phyloP scores from a whole-genome alignment of 1,284 basidiomycete genomes.

The Ustilago tritici region DNA sequence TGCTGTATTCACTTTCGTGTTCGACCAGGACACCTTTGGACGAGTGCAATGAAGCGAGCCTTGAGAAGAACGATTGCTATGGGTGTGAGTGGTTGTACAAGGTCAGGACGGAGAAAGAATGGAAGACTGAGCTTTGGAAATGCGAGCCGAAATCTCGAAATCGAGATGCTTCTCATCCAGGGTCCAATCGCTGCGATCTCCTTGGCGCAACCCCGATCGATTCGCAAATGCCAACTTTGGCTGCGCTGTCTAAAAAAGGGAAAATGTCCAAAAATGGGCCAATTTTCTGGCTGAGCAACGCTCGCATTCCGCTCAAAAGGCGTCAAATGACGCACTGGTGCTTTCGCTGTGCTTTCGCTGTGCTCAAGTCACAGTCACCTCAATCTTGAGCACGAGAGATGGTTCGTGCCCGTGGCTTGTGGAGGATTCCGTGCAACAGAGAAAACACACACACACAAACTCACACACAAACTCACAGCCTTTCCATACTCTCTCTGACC shows the following conservation, averaged over 20 bases:
- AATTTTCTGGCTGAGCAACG: background rate
- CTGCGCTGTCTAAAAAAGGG: conserved; percentile 1
- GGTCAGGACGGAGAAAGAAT: background rate
- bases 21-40: no score
- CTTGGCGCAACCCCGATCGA: conserved; percentile 4
- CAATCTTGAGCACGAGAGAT: background rate
- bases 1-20: no score
- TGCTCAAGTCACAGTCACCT: background rate
- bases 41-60: no score
- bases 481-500: no score
- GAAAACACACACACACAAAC: no score
- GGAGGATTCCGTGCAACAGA: no score
- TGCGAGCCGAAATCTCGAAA: background rate
- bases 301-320: conserved; percentile 23
- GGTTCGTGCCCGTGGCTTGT: conserved; percentile 1
- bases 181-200: background rate
- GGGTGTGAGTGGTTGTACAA: background rate
- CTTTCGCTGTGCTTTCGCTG: conserved; percentile 16
- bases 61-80: background rate
- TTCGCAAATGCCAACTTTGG: conserved; percentile 1
- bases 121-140: background rate
- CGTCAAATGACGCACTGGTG: conserved; percentile 40
- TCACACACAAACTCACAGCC: no score
- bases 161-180: background rate
- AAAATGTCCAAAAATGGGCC: conserved; percentile 13